These are phyloP conservation scores for Penicillium crystallinum DNA, from an alignment of 495 filamentous ascomycete species.

Conservation along the genomic window DNA sequence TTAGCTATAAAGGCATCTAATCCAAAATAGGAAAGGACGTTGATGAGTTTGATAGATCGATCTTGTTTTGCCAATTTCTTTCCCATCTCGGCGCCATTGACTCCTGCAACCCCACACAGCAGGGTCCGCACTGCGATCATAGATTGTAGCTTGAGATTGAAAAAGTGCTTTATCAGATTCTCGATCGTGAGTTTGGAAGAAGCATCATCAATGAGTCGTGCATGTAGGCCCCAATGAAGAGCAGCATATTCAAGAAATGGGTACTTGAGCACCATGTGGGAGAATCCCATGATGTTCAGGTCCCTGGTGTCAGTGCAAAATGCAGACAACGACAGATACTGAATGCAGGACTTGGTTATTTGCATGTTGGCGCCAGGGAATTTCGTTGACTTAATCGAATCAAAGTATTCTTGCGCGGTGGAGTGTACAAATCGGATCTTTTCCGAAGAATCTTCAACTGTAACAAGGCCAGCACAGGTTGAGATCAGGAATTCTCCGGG, in stretches of 20 bases:
- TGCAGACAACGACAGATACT: background rate
- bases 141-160: conserved; percentile 1
- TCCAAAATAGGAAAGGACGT: background rate
- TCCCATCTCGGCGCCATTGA: conserved; percentile 1
- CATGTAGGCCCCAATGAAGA: conserved; percentile 1
- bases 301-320: background rate
- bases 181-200: background rate
- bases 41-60: background rate
- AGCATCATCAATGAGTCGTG: background rate
- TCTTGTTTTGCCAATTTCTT: background rate
- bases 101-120: background rate
- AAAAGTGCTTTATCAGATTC: background rate
- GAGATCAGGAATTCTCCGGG: background rate
- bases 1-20: background rate
- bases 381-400: background rate
- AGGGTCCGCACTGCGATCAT: background rate
- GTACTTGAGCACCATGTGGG: background rate
- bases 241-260: conserved; percentile 1
- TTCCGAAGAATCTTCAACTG: background rate
- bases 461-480: conserved; percentile 1
- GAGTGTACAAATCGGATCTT: background rate
- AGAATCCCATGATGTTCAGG: background rate
- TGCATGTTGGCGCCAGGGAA: background rate
- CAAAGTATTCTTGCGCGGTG: background rate
- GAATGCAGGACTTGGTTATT: background rate